Base-by-base conservation (phyloP, 1,139 yeast genomes). In the Geotrichum fermentans region DNA sequence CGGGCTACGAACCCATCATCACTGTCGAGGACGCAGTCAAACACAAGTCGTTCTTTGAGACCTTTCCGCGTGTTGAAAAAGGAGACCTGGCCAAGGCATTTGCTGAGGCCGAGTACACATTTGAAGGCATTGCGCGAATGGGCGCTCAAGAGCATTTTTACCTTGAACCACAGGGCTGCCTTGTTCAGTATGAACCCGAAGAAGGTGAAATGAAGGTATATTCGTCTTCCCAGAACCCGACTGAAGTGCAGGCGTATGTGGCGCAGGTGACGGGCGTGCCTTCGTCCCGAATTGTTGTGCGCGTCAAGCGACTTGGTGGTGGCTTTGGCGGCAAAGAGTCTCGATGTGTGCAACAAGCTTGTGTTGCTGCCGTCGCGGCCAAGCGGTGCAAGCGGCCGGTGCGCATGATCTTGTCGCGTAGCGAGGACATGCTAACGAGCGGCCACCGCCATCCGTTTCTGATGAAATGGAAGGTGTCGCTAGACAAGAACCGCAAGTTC, bases 311-410 rank as follows among this genome's bases (percentile, higher is more conserved):
- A 48, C 62, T 80, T 14, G 85, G 84, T 21, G 85, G 85, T 33
- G 85, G 85, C 0, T 72, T 80, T 53, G 85, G 85, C 16, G 85
- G 85, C 21, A 75, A 83, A 55, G 71, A 77, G 61, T 58, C 75
- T 56, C 50, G 80, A 60, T 58, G 69, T 51, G 62, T 71, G 18
- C 72, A 68, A 49, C 58, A 67, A 20, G 67, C 75, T n/a, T 64
- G 71, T n/a, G 61, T 73, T 34, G 74, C 79, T 0, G 75, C 82
- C 2, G 74, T 80, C 14, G 82, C 82, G 16, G 83, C 84, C 4
- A 71, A 63, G 50, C 71, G 72, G 54, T 69, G 62, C 56, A 63
- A 63, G 43, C 59, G 69, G 42, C 75, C 77, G 1, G 71, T 72
- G 4, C 60, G 77, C 43, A 63, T 72, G 64, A 62, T 68, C 41